A percentile compares a stretch with the other conserved stretches of the same genome.
Conservation (phyloP, 75 land plant species). For the Cryptomeria japonica region DNA sequence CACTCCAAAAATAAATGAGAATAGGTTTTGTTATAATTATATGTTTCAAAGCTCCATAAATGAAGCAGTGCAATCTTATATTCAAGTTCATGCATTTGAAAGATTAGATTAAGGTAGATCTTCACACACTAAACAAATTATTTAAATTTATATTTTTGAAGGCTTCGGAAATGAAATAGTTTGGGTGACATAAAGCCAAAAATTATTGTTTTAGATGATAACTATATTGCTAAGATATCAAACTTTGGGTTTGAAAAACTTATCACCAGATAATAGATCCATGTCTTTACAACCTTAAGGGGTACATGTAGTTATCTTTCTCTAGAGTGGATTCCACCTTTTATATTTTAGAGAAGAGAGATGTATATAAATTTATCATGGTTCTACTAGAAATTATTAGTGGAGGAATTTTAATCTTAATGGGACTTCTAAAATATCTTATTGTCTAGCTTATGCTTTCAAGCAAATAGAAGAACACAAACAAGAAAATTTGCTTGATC, state of each 20-base stretch:
- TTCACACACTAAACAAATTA: too few species aligned
- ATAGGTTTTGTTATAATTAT: too few species aligned
- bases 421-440: constrained; percentile 30
- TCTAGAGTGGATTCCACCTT: constrained; percentile 59
- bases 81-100: too few species aligned
- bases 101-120: too few species aligned
- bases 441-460: constrained; percentile 49
- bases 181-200: constrained; percentile 75
- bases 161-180: too few species aligned
- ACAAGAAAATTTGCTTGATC: constrained; percentile 25
- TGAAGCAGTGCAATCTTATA: too few species aligned
- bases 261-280: constrained; percentile 53
- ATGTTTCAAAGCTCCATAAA: too few species aligned
- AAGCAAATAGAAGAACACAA: constrained; percentile 40
- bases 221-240: constrained; percentile 56
- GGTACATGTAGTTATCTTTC: constrained; percentile 74
- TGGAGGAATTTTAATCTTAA: constrained; percentile 41
- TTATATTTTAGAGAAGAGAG: constrained; percentile 57
- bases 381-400: constrained; percentile 60
- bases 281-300: constrained; percentile 57
- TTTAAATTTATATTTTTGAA: too few species aligned
- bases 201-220: constrained; percentile 59
- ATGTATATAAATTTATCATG: constrained; percentile 69
- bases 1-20: too few species aligned
- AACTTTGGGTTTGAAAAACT: constrained; percentile 71